Evolutionary conservation across 164 flowering plant genomes (phyloP).

Genomic region (Cinnamomum micranthum): DNA sequence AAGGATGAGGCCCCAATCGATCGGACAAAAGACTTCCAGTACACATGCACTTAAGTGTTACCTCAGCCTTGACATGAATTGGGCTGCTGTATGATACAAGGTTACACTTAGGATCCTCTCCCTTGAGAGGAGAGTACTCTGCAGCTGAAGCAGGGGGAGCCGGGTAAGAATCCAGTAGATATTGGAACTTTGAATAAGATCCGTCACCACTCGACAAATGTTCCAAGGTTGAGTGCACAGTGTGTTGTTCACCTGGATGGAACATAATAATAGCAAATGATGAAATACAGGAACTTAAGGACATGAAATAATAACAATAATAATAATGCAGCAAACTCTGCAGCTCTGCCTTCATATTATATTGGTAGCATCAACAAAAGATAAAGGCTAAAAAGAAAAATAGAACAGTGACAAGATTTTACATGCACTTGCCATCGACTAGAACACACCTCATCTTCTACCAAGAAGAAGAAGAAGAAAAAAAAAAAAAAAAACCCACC

Average conservation of each 20-base stretch:
- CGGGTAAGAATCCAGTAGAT: constrained; percentile 25
- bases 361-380: constrained; percentile 9
- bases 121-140: constrained; percentile 16
- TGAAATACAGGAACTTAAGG: constrained; percentile 2
- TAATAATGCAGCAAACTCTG: constrained; percentile 1
- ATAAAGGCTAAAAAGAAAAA: constrained; percentile 14
- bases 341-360: constrained; percentile 19
- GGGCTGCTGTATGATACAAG: constrained; percentile 16
- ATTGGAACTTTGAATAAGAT: constrained; percentile 10
- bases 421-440: neutral
- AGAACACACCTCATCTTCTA: no score
- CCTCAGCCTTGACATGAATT: constrained; percentile 33
- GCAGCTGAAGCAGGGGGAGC: constrained; percentile 33
- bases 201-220: neutral
- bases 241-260: constrained; percentile 26
- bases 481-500: neutral
- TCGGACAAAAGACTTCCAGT: constrained; percentile 24
- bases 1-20: constrained; percentile 20
- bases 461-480: no score
- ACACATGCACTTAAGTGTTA: constrained; percentile 21
- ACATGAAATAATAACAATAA: neutral
- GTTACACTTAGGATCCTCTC: constrained; percentile 8
- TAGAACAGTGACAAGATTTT: neutral
- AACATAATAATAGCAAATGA: constrained; percentile 8
- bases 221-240: neutral